Conservation (phyloP, 2,329 filamentous ascomycete genomes). For the Plenodomus tracheiphilus region DNA sequence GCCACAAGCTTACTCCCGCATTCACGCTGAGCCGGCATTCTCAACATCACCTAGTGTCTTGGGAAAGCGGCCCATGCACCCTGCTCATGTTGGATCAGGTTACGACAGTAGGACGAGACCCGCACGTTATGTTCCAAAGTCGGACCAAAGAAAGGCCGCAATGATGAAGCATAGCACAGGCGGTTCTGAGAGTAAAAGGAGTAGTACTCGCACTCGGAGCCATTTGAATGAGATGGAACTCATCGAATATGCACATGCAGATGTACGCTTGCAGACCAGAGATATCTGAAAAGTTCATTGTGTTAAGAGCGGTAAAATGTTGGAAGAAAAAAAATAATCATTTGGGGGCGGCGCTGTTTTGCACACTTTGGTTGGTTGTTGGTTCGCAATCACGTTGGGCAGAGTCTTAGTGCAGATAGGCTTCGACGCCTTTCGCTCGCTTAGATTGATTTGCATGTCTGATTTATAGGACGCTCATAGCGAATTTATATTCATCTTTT, state of each 20-base stretch:
- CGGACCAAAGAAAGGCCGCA: slow-evolving; percentile 23
- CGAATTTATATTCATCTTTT: too few species aligned
- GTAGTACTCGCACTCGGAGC: slow-evolving; percentile 32
- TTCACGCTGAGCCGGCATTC: slow-evolving; percentile 1
- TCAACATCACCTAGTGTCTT: slow-evolving; percentile 4
- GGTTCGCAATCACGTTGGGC: too few species aligned
- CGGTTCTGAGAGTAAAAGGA: slow-evolving; percentile 25
- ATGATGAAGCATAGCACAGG: slow-evolving; percentile 27
- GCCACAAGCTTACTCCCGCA: slow-evolving; percentile 10
- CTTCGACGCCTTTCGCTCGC: too few species aligned
- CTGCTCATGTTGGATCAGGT: slow-evolving; percentile 17
- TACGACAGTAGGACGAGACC: slow-evolving; percentile 11
- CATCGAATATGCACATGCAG: slow-evolving; percentile 32
- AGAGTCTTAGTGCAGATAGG: too few species aligned
- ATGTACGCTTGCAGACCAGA: slow-evolving; percentile 14
- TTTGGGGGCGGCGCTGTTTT: too few species aligned
- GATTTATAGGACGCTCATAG: too few species aligned
- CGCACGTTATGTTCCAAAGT: slow-evolving; percentile 3
- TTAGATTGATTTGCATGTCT: too few species aligned
- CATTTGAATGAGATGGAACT: slow-evolving; percentile 34
- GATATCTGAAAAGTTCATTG: too few species aligned
- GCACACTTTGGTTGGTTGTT: too few species aligned
- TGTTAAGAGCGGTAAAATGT: too few species aligned
- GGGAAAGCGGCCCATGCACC: slow-evolving; percentile 28
- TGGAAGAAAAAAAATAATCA: too few species aligned